Conservation (phyloP, 352 stramenopile genomes). For the Pythium rhizo-oryzae region DNA sequence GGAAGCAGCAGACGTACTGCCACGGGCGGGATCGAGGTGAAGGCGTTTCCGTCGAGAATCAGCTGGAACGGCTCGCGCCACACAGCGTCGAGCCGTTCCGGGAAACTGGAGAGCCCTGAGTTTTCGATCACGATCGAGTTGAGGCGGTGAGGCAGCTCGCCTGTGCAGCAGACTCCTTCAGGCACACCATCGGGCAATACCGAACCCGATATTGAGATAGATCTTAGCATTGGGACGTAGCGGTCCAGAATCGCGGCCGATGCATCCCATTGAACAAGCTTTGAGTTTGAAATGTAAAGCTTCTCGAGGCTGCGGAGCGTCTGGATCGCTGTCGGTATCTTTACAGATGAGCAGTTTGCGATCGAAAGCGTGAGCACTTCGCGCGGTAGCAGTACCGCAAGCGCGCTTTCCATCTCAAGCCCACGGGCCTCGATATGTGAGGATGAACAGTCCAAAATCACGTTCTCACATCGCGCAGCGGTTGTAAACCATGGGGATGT, state of each 20-base stretch:
- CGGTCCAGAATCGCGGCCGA: not conserved
- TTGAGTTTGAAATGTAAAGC: not conserved
- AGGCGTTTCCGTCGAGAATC: not conserved
- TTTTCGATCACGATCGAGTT: not conserved
- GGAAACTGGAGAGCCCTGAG: not conserved
- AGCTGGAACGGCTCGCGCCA: not conserved
- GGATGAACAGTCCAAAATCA: not conserved
- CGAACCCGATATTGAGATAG: not conserved
- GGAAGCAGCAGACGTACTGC: not conserved
- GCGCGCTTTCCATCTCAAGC: not conserved
- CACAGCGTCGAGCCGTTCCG: not conserved
- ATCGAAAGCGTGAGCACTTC: not conserved
- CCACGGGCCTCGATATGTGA: not conserved
- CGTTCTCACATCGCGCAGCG: not conserved
- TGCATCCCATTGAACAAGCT: not conserved
- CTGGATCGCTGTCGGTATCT: not conserved
- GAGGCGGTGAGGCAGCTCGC: not conserved
- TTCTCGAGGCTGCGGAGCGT: not conserved
- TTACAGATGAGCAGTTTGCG: not conserved
- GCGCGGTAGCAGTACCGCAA: not conserved
- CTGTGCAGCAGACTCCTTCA: not conserved
- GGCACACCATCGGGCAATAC: not conserved
- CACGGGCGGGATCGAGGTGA: not conserved
- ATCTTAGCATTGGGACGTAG: not conserved
- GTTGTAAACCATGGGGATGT: not conserved